phyloP scores from a whole-genome alignment of 805 yeast species.

The Yamadazyma akitaensis region DNA sequence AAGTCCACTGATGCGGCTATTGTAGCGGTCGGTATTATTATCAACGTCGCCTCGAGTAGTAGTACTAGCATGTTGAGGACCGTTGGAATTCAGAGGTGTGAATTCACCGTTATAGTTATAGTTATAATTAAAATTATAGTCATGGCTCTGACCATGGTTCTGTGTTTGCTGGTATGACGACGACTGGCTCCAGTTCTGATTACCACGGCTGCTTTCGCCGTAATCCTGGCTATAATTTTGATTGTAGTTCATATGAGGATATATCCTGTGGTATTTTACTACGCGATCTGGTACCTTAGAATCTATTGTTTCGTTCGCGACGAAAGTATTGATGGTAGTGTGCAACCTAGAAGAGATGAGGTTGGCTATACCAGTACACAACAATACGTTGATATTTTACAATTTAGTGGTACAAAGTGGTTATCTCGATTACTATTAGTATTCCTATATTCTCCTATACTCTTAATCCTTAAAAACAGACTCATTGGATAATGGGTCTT shows the following conservation, averaged over 20 bases:
- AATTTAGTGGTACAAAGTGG: not conserved
- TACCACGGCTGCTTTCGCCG: not conserved
- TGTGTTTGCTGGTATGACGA: not conserved
- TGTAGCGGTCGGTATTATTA: no score
- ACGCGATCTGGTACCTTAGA: not conserved
- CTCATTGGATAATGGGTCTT: constrained; percentile 81
- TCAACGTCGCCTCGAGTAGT: no score
- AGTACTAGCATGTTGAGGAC: no score
- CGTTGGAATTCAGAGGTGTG: not conserved
- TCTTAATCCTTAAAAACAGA: constrained; percentile 52
- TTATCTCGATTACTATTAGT: not conserved
- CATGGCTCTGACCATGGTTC: not conserved
- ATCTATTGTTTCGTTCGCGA: no score
- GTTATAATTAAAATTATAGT: not conserved
- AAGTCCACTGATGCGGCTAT: no score
- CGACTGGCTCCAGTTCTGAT: not conserved
- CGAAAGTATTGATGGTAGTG: no score
- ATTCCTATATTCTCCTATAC: not conserved
- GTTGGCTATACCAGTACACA: no score
- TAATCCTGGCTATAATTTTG: not conserved
- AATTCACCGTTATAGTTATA: not conserved
- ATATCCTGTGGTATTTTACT: not conserved
- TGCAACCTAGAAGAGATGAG: no score
- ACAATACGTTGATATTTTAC: no score
- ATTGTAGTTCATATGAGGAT: not conserved